Evolutionary conservation across 352 stramenopile genomes (phyloP).

Genomic region (Phytophthora cactorum): DNA sequence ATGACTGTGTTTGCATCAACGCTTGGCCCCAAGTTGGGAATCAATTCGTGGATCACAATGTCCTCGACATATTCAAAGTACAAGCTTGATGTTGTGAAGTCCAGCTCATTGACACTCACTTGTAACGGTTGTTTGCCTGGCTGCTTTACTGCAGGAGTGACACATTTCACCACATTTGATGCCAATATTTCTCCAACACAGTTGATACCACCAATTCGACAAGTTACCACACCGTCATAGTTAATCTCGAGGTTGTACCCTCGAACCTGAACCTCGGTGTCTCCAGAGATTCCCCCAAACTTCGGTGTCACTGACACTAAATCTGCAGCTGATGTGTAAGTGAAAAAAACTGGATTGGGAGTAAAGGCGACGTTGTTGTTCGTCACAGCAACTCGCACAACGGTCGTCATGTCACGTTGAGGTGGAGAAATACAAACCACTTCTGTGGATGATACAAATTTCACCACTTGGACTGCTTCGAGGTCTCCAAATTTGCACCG

Average conservation of each 20-base stretch:
- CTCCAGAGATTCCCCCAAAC: slow-evolving; percentile 55
- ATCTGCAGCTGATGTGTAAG: slow-evolving; percentile 60
- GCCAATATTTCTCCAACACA: slow-evolving; percentile 40
- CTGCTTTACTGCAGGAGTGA: slow-evolving; percentile 38
- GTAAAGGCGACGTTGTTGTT: slow-evolving; percentile 75
- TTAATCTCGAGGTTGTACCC: slow-evolving; percentile 69
- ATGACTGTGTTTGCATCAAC: slow-evolving; percentile 66
- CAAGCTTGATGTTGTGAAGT: slow-evolving; percentile 52
- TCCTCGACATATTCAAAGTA: slow-evolving; percentile 56
- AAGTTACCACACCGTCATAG: slow-evolving; percentile 37
- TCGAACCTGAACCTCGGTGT: slow-evolving; percentile 59
- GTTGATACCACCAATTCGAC: slow-evolving; percentile 45
- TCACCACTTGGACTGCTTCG: slow-evolving; percentile 47
- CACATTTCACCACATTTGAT: slow-evolving; percentile 52
- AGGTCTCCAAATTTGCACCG: slow-evolving; percentile 84
- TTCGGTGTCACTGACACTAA: slow-evolving; percentile 64
- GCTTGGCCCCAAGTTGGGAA: slow-evolving; percentile 63
- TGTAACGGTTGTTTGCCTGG: slow-evolving; percentile 48
- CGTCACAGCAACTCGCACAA: slow-evolving; percentile 61
- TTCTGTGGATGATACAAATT: slow-evolving; percentile 75
- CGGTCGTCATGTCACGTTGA: slow-evolving; percentile 45
- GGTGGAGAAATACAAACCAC: slow-evolving; percentile 70
- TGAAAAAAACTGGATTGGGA: slow-evolving; percentile 81
- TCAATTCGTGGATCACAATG: slow-evolving; percentile 51
- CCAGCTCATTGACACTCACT: slow-evolving; percentile 61